A percentile compares a stretch with the other conserved stretches of the same genome.
phyloP scores from a whole-genome alignment of 2,329 filamentous ascomycete species.

The Byssothecium circinans region DNA sequence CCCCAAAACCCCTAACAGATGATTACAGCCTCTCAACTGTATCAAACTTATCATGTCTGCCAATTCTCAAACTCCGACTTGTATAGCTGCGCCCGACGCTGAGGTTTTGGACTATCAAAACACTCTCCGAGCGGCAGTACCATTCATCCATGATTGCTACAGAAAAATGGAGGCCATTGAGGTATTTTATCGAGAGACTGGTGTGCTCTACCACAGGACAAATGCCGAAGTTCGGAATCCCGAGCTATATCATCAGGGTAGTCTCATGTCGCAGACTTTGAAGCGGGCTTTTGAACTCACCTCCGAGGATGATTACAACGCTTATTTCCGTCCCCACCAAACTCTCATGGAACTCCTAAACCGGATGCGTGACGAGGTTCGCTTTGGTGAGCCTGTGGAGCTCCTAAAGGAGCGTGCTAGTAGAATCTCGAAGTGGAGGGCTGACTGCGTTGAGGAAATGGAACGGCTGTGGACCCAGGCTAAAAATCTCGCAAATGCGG shows the following conservation, averaged over 20 bases:
- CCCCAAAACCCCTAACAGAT: too few relatives aligned
- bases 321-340: background rate
- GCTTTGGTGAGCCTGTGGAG: background rate
- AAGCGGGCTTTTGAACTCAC: background rate
- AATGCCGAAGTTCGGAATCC: background rate
- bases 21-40: too few relatives aligned
- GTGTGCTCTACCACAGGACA: background rate
- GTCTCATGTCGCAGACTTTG: background rate
- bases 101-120: too few relatives aligned
- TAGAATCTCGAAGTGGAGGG: background rate
- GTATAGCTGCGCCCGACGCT: too few relatives aligned
- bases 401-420: background rate
- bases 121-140: too few relatives aligned
- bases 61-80: too few relatives aligned
- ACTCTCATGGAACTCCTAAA: background rate
- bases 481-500: too few relatives aligned
- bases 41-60: too few relatives aligned
- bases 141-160: too few relatives aligned
- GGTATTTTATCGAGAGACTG: background rate
- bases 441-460: background rate
- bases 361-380: background rate
- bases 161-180: too few relatives aligned
- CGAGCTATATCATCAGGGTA: background rate
- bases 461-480: too few relatives aligned
- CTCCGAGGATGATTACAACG: background rate